phyloP scores from a whole-genome alignment of 257 asterid genomes.

The Rehmannia glutinosa region DNA sequence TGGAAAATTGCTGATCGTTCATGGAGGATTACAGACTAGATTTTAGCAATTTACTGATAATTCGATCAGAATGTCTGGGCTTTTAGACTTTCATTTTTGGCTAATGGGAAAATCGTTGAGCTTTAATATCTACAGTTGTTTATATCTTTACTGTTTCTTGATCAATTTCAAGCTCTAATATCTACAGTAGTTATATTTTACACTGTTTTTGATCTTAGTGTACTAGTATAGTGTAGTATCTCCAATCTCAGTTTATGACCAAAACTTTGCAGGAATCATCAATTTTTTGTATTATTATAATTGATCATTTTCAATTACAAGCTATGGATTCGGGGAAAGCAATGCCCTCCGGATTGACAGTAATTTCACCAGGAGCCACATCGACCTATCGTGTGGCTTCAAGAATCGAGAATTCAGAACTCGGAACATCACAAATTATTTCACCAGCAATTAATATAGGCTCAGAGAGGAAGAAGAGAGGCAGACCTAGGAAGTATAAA shows the following conservation, averaged over 20 bases:
- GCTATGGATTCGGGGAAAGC: slow-evolving; percentile 68
- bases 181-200: background rate
- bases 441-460: slow-evolving; percentile 23
- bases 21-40: background rate
- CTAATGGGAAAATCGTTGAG: background rate
- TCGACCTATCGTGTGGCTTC: slow-evolving; percentile 57
- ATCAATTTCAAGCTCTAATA: background rate
- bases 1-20: slow-evolving; percentile 10
- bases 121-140: background rate
- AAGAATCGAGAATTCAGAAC: slow-evolving; percentile 39
- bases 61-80: no score
- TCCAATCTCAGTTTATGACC: background rate
- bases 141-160: background rate
- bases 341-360: slow-evolving; percentile 48
- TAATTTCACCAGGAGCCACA: slow-evolving; percentile 53
- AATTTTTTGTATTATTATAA: background rate
- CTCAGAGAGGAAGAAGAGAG: slow-evolving; percentile 83
- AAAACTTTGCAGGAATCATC: slow-evolving; percentile 11
- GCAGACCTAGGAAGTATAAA: slow-evolving; percentile 85
- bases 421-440: slow-evolving; percentile 20
- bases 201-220: background rate
- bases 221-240: background rate
- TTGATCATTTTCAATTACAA: slow-evolving; percentile 1
- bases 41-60: background rate
- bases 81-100: background rate